phyloP scores from a whole-genome alignment of 495 filamentous ascomycete species.

The Neurospora sp. region DNA sequence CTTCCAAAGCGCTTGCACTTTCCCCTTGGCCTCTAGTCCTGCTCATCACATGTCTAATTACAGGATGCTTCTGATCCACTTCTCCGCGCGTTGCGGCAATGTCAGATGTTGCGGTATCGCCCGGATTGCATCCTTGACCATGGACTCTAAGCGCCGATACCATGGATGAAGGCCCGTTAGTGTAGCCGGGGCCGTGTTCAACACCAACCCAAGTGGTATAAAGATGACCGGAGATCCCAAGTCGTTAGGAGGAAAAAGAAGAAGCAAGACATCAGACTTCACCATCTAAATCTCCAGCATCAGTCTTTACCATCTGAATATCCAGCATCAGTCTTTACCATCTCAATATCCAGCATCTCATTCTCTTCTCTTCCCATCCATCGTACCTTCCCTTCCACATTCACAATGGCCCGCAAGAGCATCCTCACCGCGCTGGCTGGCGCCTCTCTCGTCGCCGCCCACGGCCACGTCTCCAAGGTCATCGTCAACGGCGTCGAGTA shows the following conservation, averaged over 20 bases:
- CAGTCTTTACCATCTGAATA: not conserved
- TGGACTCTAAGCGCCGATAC: not conserved
- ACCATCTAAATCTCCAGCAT: not conserved
- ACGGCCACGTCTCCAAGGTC: slow-evolving; percentile 51
- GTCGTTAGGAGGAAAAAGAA: not conserved
- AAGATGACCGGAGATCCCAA: not conserved
- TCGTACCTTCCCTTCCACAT: not conserved
- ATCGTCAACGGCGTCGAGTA: slow-evolving; percentile 48
- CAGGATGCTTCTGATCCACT: slow-evolving; percentile 2
- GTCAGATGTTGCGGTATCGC: not conserved
- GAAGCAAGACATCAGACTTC: slow-evolving; percentile 1
- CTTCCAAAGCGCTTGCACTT: not conserved
- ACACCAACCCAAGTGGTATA: not conserved
- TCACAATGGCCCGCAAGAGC: slow-evolving; percentile 14
- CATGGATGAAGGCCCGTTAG: not conserved
- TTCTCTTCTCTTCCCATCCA: not conserved
- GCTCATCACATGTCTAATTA: not conserved
- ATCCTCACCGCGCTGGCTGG: slow-evolving; percentile 37
- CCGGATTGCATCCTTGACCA: not conserved
- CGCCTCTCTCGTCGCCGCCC: slow-evolving; percentile 45
- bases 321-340: not conserved
- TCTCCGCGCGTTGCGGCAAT: slow-evolving; percentile 1
- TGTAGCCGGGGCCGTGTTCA: not conserved
- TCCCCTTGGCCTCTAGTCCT: not conserved
- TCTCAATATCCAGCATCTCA: not conserved